Percentiles rank a stretch among this genome's conserved stretches.
Evolutionary conservation across 2,329 filamentous ascomycete genomes (phyloP).

Genomic region (Trichoderma koningiopsis): DNA sequence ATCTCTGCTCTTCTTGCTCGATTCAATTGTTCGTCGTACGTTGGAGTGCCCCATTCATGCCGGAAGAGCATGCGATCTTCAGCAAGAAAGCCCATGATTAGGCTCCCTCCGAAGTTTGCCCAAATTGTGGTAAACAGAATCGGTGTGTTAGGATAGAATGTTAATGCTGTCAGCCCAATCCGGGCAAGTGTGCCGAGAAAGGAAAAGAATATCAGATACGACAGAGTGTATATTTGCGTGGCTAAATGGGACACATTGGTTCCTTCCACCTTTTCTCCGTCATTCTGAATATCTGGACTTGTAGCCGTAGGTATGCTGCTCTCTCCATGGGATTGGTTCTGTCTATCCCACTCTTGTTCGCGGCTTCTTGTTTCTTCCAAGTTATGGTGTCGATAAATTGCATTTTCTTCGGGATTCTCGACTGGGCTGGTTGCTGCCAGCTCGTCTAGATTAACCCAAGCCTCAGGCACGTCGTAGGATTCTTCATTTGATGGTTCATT

Average conservation of each 20-base stretch:
- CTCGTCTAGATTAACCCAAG: constrained; percentile 50
- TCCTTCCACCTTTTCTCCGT: not conserved
- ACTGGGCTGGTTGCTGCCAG: constrained; percentile 38
- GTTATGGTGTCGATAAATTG: constrained; percentile 26
- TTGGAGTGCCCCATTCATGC: constrained; percentile 61
- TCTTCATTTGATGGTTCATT: not conserved
- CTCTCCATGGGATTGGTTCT: constrained; percentile 22
- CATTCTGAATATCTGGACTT: not conserved
- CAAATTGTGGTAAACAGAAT: constrained; percentile 75
- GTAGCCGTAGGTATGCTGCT: constrained; percentile 20
- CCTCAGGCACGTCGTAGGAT: constrained; percentile 32
- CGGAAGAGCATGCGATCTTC: constrained; percentile 79
- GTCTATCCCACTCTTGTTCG: constrained; percentile 25
- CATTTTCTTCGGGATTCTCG: constrained; percentile 25
- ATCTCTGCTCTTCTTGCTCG: constrained; percentile 34
- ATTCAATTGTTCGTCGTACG: constrained; percentile 42
- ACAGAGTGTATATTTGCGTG: constrained; percentile 70
- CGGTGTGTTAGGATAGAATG: constrained; percentile 76
- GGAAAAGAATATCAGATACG: constrained; percentile 83
- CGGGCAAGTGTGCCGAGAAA: constrained; percentile 82
- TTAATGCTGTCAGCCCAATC: constrained; percentile 77
- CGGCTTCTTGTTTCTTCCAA: constrained; percentile 27
- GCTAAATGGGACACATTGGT: constrained; percentile 49
- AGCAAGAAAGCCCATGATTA: constrained; percentile 82
- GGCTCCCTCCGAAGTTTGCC: constrained; percentile 82